phyloP scores from a whole-genome alignment of 805 yeast species.

The Nakazawaea peltata region DNA sequence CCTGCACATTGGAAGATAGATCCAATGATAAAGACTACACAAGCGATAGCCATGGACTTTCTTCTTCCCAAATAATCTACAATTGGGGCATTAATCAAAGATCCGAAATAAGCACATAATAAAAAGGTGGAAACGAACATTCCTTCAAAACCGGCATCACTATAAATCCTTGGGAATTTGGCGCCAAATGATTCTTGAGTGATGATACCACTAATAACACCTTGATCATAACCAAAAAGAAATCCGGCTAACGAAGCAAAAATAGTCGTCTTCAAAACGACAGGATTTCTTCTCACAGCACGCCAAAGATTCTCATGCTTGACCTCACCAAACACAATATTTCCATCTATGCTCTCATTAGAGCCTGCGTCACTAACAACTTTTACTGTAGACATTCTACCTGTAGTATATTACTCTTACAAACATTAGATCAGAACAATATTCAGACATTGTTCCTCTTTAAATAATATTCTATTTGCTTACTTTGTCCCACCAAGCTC shows the following conservation, averaged over 20 bases:
- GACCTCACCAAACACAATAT: too few species aligned
- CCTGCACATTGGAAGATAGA: constrained; percentile 54
- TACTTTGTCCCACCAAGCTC: too few species aligned
- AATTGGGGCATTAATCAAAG: constrained; percentile 24
- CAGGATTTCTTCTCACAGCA: neutral
- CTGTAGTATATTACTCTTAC: too few species aligned
- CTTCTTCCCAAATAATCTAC: constrained; percentile 24
- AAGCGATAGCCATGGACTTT: constrained; percentile 17
- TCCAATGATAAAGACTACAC: constrained; percentile 52
- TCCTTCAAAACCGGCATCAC: constrained; percentile 24
- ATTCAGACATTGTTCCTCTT: too few species aligned
- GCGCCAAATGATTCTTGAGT: constrained; percentile 11
- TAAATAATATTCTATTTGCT: too few species aligned
- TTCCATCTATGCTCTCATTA: too few species aligned
- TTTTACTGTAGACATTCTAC: too few species aligned
- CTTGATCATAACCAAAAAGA: constrained; percentile 29
- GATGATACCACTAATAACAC: constrained; percentile 27
- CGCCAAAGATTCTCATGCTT: constrained; percentile 1
- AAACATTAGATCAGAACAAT: too few species aligned
- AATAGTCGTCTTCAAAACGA: constrained; percentile 21
- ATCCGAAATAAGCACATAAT: constrained; percentile 30
- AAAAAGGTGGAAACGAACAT: constrained; percentile 29
- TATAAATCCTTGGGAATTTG: constrained; percentile 20
- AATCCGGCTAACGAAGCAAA: constrained; percentile 29
- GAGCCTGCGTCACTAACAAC: too few species aligned